Percentiles rank a stretch among this genome's conserved stretches.
These are phyloP conservation scores for Camelina sativa DNA, from an alignment of 345 rosid species.

Conservation along the genomic window DNA sequence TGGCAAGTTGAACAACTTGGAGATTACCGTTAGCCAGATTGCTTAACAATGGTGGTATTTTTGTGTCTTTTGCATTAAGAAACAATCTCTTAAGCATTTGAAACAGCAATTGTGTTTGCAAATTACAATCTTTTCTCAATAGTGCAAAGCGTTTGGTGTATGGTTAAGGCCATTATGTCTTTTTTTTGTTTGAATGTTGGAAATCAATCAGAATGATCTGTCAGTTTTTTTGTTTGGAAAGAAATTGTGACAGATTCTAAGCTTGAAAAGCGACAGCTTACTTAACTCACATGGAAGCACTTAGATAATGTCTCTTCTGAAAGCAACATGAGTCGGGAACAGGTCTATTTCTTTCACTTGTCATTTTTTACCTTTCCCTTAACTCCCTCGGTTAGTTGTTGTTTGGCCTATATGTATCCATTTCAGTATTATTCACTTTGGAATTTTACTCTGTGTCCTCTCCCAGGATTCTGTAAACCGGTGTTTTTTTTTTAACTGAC, in stretches of 20 bases:
- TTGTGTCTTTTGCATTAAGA: background rate
- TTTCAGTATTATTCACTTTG: too few relatives aligned
- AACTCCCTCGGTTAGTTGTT: background rate
- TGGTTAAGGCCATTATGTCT: slow-evolving; percentile 31
- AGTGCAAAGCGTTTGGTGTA: slow-evolving; percentile 33
- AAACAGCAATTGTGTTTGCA: slow-evolving; percentile 14
- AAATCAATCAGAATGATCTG: slow-evolving; percentile 17
- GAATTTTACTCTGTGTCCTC: background rate
- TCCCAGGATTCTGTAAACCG: background rate
- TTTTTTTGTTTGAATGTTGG: background rate
- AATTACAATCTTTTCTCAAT: slow-evolving; percentile 3
- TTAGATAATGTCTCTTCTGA: slow-evolving; percentile 32
- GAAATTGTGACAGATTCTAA: slow-evolving; percentile 27
- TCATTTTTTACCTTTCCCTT: background rate
- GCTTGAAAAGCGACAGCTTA: slow-evolving; percentile 31
- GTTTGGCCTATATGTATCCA: background rate
- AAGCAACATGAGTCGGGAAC: slow-evolving; percentile 24
- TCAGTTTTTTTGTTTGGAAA: slow-evolving; percentile 13
- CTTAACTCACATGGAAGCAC: slow-evolving; percentile 34
- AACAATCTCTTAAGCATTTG: slow-evolving; percentile 11
- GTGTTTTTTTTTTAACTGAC: background rate
- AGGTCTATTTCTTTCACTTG: background rate
- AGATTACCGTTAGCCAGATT: background rate
- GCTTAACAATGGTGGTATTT: background rate
- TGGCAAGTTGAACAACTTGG: slow-evolving; percentile 54